Base-by-base conservation (phyloP, 2,329 filamentous ascomycete species). In the Coniochaeta sp. region DNA sequence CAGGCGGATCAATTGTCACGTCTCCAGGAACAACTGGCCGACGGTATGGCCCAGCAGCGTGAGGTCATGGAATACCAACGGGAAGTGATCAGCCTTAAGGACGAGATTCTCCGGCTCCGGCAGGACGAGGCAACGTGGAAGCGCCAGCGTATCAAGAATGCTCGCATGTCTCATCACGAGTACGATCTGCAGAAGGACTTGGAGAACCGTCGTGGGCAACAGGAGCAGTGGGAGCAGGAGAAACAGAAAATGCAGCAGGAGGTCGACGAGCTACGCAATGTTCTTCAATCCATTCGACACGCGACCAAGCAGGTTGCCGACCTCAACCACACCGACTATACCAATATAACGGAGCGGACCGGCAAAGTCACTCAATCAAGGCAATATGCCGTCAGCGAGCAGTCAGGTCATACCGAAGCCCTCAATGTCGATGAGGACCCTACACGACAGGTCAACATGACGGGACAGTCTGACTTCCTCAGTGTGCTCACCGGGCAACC, bases 381-480 rank as follows among this genome's bases (percentile, higher is more conserved):
- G 50, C 61, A 61, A 56, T 51, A 59, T 38, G 56, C 59, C 30
- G 53, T 57, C 24, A 65, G 59, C 45, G 67, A 70, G 55, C 58
- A 61, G 45, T 67, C 67, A 46, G 63, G 62, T 57, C 68, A 63
- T 57, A 69, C 60, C 61, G 63, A 57, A 46, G 64, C 62, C 48
- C 59, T 66, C 55, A 61, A 64, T 40, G 59, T 65, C 32, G 64
- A 69, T 48, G 67, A 70, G 9, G 67, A 70, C 53, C 67, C 63
- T 26, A 70, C 67, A 9, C 63, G 61, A 45, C 64, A 69, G 53
- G 60, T 70, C 42, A 58, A 70, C 52, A 56, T 70, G 24, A 66
- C 62, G 6, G 63, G 66, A 38, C 66, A 63, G 18, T 65, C 65
- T 13, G 63, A 65, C 49, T 65, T 63, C 49, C 61, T 56, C 27